Evolutionary conservation across 805 yeast species (phyloP), one percentile per base, ranked within the genome.

Genomic region (Wickerhamomyces bovis): DNA sequence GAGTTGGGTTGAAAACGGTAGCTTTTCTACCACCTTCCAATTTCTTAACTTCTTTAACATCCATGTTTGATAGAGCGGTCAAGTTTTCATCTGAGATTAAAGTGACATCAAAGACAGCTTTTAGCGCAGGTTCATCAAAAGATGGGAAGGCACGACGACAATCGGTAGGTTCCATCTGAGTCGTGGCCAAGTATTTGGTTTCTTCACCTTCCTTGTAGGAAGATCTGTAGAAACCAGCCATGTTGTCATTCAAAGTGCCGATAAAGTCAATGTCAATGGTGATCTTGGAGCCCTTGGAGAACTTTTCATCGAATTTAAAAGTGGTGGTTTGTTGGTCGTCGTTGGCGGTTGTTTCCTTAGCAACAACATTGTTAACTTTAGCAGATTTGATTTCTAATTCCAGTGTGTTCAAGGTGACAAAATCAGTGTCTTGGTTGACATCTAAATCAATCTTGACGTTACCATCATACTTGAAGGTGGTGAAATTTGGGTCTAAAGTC

Each of bases 121-220:
- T 86, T 49, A 83, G 73, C 47, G 85, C 79, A 20, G 95, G 95
- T 63, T 85, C 94, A 65, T 86, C 95, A 58, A 82, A 84, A 61
- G 85, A 85, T 30, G 95, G 95, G 74, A 86, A 86, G 10, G 94
- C 94, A 58, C 89, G 76, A 58, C 95, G 80, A 56, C 92, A 87
- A 61, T 86, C 94, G 19, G 92, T 83, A 21, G 95, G 82, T 68
- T 86, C 95, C 79, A 86, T 82, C 67, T 86, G 95, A 40, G 95
- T 85, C 41, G 90, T 82, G 39, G 89, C 87, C 75, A 85, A 73
- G 63, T 83, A 82, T 59, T 81, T 82, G 36, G 80, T 80, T 49
- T 73, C 71, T 20, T 88, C 85, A 52, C 83, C 73, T 49, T 74
- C 72, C 52, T 73, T 71, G 64, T 85, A 85, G 38, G 79, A 68